Evolutionary conservation across 306 rosid species (phyloP).

Genomic region (Casuarina glauca): DNA sequence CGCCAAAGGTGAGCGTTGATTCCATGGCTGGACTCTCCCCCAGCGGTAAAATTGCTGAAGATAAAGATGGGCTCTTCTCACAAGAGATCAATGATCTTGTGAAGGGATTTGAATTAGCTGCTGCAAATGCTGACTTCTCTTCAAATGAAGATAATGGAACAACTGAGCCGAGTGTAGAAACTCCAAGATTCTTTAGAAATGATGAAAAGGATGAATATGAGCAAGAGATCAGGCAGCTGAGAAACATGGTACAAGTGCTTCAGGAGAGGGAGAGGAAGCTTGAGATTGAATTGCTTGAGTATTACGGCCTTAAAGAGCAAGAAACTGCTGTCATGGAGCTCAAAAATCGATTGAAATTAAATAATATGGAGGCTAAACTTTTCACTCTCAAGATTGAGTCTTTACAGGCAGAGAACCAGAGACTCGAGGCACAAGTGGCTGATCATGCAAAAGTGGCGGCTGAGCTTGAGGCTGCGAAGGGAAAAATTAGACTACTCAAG

Average conservation of each 20-base stretch:
- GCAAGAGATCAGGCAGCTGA: constrained; percentile 62
- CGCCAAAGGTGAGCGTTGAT: constrained; percentile 36
- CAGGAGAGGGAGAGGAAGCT: constrained; percentile 76
- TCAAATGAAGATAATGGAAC: constrained; percentile 45
- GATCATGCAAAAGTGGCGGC: constrained; percentile 49
- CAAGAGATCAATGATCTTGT: constrained; percentile 53
- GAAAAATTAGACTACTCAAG: constrained; percentile 64
- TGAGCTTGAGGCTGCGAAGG: constrained; percentile 72
- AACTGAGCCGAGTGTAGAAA: constrained; percentile 37
- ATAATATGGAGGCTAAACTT: constrained; percentile 75
- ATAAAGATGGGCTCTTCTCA: constrained; percentile 49
- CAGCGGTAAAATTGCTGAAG: constrained; percentile 36
- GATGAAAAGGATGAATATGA: constrained; percentile 54
- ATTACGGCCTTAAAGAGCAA: constrained; percentile 84
- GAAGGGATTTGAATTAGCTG: constrained; percentile 49
- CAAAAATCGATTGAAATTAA: constrained; percentile 71
- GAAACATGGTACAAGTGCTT: constrained; percentile 58
- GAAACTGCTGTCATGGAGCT: constrained; percentile 81
- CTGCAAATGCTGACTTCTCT: constrained; percentile 35
- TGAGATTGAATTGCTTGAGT: constrained; percentile 80
- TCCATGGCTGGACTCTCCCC: constrained; percentile 43
- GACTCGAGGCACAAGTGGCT: constrained; percentile 52
- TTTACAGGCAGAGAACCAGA: constrained; percentile 61
- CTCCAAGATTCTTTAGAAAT: constrained; percentile 40
- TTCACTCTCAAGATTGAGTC: constrained; percentile 72